A percentile compares a stretch with the other conserved stretches of the same genome.
These are phyloP conservation scores for Helianthus tuberosus DNA, from an alignment of 129 eudicot species.

Conservation along the genomic window DNA sequence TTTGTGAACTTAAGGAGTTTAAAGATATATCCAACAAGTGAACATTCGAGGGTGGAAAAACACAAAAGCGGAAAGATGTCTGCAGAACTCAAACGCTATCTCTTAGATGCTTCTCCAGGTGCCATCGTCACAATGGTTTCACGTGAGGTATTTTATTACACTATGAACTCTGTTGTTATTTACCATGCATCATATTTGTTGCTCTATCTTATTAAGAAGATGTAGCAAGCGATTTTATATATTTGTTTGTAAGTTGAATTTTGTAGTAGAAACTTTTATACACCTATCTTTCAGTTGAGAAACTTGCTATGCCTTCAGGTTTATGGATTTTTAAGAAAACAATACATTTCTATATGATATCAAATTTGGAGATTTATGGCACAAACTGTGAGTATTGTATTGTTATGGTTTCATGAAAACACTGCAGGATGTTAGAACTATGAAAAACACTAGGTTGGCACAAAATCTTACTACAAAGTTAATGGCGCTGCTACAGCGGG, in stretches of 20 bases:
- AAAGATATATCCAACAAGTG: background rate
- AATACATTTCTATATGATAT: no score
- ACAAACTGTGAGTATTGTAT: no score
- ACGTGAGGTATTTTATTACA: slow-evolving; percentile 15
- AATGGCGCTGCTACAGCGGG: background rate
- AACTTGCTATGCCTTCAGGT: no score
- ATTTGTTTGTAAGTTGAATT: no score
- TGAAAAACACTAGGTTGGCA: slow-evolving; percentile 3
- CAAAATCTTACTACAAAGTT: background rate
- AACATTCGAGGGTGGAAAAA: no score
- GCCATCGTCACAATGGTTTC: slow-evolving; percentile 17
- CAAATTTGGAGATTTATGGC: no score
- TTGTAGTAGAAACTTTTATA: no score
- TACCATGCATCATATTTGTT: background rate
- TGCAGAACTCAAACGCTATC: background rate
- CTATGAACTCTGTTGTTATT: background rate
- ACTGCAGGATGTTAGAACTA: slow-evolving; percentile 7
- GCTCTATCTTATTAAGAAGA: no score
- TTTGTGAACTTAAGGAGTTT: slow-evolving; percentile 20
- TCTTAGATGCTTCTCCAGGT: slow-evolving; percentile 9
- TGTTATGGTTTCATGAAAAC: background rate
- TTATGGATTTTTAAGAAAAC: no score
- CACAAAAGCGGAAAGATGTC: background rate
- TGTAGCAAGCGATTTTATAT: no score
- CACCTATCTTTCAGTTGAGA: no score